Conservation (phyloP, 2,329 filamentous ascomycete genomes). For the Thyridium curvatum region DNA sequence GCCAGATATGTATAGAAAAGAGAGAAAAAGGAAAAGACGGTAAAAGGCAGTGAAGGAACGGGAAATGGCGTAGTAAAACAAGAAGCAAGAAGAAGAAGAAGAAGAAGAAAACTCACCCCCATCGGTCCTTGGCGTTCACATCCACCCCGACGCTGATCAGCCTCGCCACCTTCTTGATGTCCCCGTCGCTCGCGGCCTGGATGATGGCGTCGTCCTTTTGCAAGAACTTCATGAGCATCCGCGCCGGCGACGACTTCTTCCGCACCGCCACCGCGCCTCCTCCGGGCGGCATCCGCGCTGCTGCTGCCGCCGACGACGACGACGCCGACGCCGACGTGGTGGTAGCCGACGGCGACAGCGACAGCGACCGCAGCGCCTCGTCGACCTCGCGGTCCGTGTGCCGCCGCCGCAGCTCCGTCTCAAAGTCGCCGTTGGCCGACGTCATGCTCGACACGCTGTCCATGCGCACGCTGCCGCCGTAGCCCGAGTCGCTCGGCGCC, state of each 20-base stretch:
- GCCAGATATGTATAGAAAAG: conserved; percentile 1
- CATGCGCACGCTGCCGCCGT: conserved; percentile 10
- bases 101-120: conserved; percentile 11
- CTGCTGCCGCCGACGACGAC: too few species aligned
- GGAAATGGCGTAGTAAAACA: too few species aligned
- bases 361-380: conserved; percentile 9
- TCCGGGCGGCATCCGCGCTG: too few species aligned
- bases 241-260: conserved; percentile 11
- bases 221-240: conserved; percentile 16
- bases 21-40: too few species aligned
- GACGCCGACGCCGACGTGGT: too few species aligned
- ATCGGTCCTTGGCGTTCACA: conserved; percentile 19
- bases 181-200: conserved; percentile 18
- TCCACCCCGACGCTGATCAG: conserved; percentile 17
- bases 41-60: background rate
- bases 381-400: conserved; percentile 9
- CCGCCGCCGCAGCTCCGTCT: conserved; percentile 13
- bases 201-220: conserved; percentile 18
- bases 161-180: conserved; percentile 15
- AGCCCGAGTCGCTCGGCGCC: conserved; percentile 12
- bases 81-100: background rate
- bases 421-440: conserved; percentile 17
- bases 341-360: conserved; percentile 6
- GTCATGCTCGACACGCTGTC: conserved; percentile 8
- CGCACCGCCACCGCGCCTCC: conserved; percentile 3